Evolutionary conservation across 2,329 filamentous ascomycete genomes (phyloP), one percentile per base, ranked within the genome.

Genomic region (Botrytis medusae): DNA sequence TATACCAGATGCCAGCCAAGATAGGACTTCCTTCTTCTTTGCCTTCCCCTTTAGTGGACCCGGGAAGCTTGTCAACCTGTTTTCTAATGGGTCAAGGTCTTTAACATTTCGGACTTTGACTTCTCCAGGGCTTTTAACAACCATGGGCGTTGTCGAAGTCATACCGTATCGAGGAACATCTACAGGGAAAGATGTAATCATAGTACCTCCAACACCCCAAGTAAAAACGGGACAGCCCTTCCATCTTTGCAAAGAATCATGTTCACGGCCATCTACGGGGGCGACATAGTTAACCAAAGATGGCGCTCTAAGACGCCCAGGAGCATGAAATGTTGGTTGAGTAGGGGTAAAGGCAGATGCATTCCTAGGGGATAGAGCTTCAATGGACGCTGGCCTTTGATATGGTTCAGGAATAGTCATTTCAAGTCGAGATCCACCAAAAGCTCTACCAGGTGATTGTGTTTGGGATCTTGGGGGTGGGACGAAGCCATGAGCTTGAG

Each of bases 11-110:
- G 87, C 88, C 62, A 99, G 85, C 96, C 97, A 99, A 2, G 89
- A 83, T 61, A 95, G 78, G 0, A 94, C 88, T 72, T 99, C 95
- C 84, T 98, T 99, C 86, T 99, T 99, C 86, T 97, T 98, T 1
- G 91, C 90, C 81, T 98, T 98, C 59, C 90, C 88, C 82, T 92
- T 94, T 42, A 99, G 84, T 4, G 97, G 96, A 0, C 96, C 96
- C 0, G 96, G 96, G 79, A 98, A 98, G 77, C 91, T 94, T 29
- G 89, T 87, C 67, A 96, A 84, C 3, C 90, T 88, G 48, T 96
- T 93, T 37, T 89, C 85, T 14, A 94, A 84, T 7, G 93, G 90
- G 62, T 93, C 84, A 44, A 93, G 85, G 61, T 94, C 90, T 80
- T 92, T 96, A 75, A 93, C 87, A 77, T 88, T 92, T 75, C 90